A percentile compares a stretch with the other conserved stretches of the same genome.
These are phyloP conservation scores for Penicillium sp. DNA, from an alignment of 2,329 filamentous ascomycete genomes.

Conservation along the genomic window DNA sequence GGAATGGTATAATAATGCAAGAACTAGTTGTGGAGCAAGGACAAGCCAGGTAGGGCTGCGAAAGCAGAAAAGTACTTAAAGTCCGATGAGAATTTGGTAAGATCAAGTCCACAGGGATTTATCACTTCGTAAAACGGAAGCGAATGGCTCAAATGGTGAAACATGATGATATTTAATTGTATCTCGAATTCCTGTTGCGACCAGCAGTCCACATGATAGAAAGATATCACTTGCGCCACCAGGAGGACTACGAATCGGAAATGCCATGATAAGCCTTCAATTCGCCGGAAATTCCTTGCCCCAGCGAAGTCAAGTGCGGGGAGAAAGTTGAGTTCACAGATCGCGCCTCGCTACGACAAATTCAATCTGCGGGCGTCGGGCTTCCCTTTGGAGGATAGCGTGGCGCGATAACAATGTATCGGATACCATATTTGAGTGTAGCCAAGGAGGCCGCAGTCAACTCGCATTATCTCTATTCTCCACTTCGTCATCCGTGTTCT, in stretches of 20 bases:
- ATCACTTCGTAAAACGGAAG: not conserved
- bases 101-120: too few species aligned
- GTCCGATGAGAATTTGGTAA: too few species aligned
- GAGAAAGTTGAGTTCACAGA: not conserved
- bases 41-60: not conserved
- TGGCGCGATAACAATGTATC: not conserved
- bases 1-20: not conserved
- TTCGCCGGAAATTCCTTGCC: not conserved
- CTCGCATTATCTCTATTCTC: not conserved
- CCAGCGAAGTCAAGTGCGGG: not conserved
- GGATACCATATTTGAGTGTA: not conserved
- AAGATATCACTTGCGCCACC: constrained; percentile 1
- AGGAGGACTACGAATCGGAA: not conserved
- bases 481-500: not conserved
- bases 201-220: constrained; percentile 6
- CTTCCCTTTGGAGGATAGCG: constrained; percentile 16
- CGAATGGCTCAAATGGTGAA: not conserved
- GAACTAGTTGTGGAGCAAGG: not conserved
- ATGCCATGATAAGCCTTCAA: not conserved
- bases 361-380: constrained; percentile 15
- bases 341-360: not conserved
- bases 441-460: not conserved
- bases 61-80: not conserved
- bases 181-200: not conserved
- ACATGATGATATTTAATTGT: constrained; percentile 9